These are phyloP conservation scores for Candida nanaspora DNA, from an alignment of 805 yeast species.

Conservation along the genomic window DNA sequence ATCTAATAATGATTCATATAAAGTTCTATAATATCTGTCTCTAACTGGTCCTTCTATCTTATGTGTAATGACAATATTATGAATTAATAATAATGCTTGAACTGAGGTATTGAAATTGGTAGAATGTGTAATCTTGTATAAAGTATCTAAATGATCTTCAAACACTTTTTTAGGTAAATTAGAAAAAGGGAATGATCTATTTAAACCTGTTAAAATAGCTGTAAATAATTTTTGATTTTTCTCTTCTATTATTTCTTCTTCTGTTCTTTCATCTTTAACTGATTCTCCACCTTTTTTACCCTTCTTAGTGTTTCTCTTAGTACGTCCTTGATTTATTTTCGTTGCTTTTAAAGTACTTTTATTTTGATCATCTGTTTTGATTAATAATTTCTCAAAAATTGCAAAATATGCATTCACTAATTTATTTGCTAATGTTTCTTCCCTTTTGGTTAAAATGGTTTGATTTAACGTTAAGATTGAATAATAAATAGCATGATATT, in stretches of 20 bases:
- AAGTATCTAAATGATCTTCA: slow-evolving; percentile 70
- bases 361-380: slow-evolving; percentile 53
- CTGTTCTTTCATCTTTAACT: slow-evolving; percentile 57
- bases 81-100: slow-evolving; percentile 82
- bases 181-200: slow-evolving; percentile 93
- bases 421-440: slow-evolving; percentile 74
- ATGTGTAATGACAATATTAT: slow-evolving; percentile 67
- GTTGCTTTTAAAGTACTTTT: slow-evolving; percentile 30
- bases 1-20: slow-evolving; percentile 86
- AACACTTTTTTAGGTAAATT: slow-evolving; percentile 63
- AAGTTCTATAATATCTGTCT: slow-evolving; percentile 76
- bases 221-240: slow-evolving; percentile 79
- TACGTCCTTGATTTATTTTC: slow-evolving; percentile 41
- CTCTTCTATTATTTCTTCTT: slow-evolving; percentile 63
- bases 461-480: slow-evolving; percentile 86
- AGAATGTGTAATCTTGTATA: slow-evolving; percentile 87
- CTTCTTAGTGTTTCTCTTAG: slow-evolving; percentile 70
- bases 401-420: slow-evolving; percentile 81
- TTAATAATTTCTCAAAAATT: slow-evolving; percentile 74
- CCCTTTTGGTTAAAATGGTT: slow-evolving; percentile 76
- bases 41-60: slow-evolving; percentile 30
- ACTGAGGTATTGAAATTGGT: slow-evolving; percentile 90
- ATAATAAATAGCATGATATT: slow-evolving; percentile 84
- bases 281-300: slow-evolving; percentile 88
- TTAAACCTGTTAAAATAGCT: slow-evolving; percentile 88